Evolutionary conservation across 495 filamentous ascomycete genomes (phyloP).

Genomic region (Xylaria venustula): DNA sequence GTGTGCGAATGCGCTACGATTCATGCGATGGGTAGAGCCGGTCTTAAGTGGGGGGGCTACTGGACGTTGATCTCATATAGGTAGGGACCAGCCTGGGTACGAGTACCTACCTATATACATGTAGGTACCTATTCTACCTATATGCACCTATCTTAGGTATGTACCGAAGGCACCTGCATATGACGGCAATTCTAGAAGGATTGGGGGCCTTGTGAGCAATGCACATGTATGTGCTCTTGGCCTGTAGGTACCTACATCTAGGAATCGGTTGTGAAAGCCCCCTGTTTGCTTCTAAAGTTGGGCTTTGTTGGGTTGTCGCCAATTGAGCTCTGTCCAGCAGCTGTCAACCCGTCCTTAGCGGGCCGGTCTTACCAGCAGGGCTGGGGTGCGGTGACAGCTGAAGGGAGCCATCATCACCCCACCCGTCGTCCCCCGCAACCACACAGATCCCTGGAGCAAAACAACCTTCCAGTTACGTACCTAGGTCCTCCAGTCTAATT

Average conservation of each 20-base stretch:
- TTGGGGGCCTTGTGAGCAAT: too few species aligned
- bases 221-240: too few species aligned
- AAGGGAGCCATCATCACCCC: neutral
- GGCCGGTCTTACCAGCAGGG: too few species aligned
- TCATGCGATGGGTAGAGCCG: too few species aligned
- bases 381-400: too few species aligned
- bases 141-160: neutral
- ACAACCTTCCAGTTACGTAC: slow-evolving; percentile 24
- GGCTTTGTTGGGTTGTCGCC: too few species aligned
- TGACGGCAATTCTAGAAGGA: too few species aligned
- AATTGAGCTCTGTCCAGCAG: neutral
- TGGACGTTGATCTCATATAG: slow-evolving; percentile 7
- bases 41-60: neutral
- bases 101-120: neutral
- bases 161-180: too few species aligned
- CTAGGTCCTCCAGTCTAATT: neutral
- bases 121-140: neutral
- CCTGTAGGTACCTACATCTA: too few species aligned
- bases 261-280: too few species aligned
- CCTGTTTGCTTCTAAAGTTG: too few species aligned
- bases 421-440: slow-evolving; percentile 35
- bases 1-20: too few species aligned
- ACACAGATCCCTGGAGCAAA: slow-evolving; percentile 20
- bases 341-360: neutral
- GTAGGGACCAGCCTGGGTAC: neutral